A percentile compares a stretch with the other conserved stretches of the same genome.
Evolutionary conservation across 306 rosid species (phyloP).

Genomic region (Fagus crenata): DNA sequence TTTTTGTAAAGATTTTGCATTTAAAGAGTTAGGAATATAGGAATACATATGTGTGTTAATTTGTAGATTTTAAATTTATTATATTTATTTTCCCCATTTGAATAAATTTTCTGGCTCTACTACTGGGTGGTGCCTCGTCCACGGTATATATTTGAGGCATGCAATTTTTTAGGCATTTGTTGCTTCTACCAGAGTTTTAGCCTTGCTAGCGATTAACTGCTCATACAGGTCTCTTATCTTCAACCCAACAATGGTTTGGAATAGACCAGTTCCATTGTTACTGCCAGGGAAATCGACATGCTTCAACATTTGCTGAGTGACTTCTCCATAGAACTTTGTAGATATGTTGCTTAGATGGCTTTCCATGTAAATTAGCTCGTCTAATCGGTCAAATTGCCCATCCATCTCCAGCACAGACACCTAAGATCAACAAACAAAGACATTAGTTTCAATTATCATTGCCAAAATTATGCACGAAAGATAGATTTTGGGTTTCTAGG

Average conservation of each 20-base stretch:
- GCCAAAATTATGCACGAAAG: too few species aligned
- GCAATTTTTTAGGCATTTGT: slow-evolving; percentile 48
- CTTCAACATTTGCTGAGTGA: slow-evolving; percentile 98
- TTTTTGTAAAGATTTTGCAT: too few species aligned
- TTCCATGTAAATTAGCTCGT: slow-evolving; percentile 92
- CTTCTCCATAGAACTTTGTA: slow-evolving; percentile 92
- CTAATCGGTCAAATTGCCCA: slow-evolving; percentile 98
- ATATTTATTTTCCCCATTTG: too few species aligned
- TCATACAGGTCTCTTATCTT: slow-evolving; percentile 89
- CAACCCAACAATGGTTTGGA: slow-evolving; percentile 92
- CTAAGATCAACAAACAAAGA: slow-evolving; percentile 25
- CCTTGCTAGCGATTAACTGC: slow-evolving; percentile 65
- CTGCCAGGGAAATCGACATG: slow-evolving; percentile 95
- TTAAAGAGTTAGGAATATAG: too few species aligned
- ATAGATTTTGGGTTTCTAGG: too few species aligned
- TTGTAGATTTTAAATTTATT: too few species aligned
- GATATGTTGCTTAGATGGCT: slow-evolving; percentile 95
- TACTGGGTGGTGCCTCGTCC: too few species aligned
- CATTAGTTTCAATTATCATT: too few species aligned
- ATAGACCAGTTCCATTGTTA: slow-evolving; percentile 96
- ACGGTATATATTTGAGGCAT: too few species aligned
- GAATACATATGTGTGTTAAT: too few species aligned
- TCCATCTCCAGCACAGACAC: slow-evolving; percentile 97
- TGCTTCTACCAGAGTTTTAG: slow-evolving; percentile 56
- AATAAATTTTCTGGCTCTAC: too few species aligned